Conservation (phyloP, 2,329 filamentous ascomycete genomes). For the Corynespora cassiicola region DNA sequence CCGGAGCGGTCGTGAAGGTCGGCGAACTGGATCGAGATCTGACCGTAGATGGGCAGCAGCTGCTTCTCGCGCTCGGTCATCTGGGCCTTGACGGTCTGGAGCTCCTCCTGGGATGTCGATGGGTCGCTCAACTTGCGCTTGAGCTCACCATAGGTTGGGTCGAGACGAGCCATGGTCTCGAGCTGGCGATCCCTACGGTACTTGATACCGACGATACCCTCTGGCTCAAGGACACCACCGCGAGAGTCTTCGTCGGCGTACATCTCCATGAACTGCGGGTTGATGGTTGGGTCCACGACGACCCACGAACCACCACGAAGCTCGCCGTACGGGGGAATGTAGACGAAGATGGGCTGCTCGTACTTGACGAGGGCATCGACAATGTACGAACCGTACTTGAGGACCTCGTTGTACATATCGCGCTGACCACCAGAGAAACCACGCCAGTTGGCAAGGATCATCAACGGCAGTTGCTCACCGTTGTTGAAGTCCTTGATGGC, state of each 20-base stretch:
- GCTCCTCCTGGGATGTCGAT: conserved; percentile 74
- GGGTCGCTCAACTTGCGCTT: conserved; percentile 77
- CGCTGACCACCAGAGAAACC: conserved; percentile 99
- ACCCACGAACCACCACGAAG: conserved; percentile 99
- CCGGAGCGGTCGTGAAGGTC: conserved; percentile 96
- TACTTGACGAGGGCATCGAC: conserved; percentile 98
- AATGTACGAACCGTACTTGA: conserved; percentile 99
- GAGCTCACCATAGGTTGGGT: conserved; percentile 81
- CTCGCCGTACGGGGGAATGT: conserved; percentile 96
- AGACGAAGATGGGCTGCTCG: conserved; percentile 98
- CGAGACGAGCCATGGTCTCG: conserved; percentile 94
- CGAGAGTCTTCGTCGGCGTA: conserved; percentile 95
- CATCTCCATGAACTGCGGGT: conserved; percentile 97
- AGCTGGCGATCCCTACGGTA: conserved; percentile 97
- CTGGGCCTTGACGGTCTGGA: conserved; percentile 80
- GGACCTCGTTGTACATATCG: conserved; percentile 99
- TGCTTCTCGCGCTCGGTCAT: conserved; percentile 86
- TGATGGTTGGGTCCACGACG: conserved; percentile 98
- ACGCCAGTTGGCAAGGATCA: conserved; percentile 99
- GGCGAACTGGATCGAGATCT: conserved; percentile 96
- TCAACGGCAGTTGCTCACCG: conserved; percentile 95
- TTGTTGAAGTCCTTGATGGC: conserved; percentile 99
- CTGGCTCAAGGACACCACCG: conserved; percentile 95
- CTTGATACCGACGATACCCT: conserved; percentile 98
- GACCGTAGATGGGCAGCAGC: conserved; percentile 89